Evolutionary conservation across 768 basidiomycete genomes (phyloP), one percentile per base, ranked within the genome.

Genomic region (Phlebiopsis flavidoalba): DNA sequence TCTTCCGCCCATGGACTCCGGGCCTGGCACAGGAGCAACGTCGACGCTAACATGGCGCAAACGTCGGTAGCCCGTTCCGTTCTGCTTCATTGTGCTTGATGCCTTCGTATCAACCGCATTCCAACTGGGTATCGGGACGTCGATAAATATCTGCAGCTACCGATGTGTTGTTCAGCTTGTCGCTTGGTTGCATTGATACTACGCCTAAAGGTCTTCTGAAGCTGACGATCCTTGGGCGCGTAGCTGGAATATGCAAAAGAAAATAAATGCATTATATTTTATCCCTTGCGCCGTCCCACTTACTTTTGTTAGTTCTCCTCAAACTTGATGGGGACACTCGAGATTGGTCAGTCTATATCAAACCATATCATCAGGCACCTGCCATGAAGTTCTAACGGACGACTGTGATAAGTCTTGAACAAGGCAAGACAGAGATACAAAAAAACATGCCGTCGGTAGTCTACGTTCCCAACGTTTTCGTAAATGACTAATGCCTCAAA

Each of bases 161-260:
- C 77, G 93, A 71, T 95, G 93, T 70, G 75, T 91, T 19, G 73
- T 88, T 8, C 93, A 95, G 74, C 81, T 95, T n/a, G 19, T 83
- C 84, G 17, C n/a, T 71, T 92, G 14, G 87, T 95, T 61, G 88
- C 86, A 0, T 73, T 84, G 24, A 67, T 93, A 10, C 71, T 94
- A n/a, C 83, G 88, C n/a, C n/a, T n/a, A 61, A 79, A 79, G 26
- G 87, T 95, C 4, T 94, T 95, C 67, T n/a, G 84, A 86, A 61
- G 83, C 88, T 2, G 77, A 90, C 45, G 86, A 87, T 65, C 80
- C 86, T 0, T 91, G 85, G 85, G 84, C 81, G 10, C n/a, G 90
- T 95, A 0, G 83, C 80, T 2, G 84, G 81, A 0, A 90, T 95
- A n/a, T 58, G 84, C 83, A 10, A n/a, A n/a, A n/a, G n/a, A n/a